A percentile compares a stretch with the other conserved stretches of the same genome.
Conservation (phyloP, 495 filamentous ascomycete species). For the Podospora bellae-mahoneyi region DNA sequence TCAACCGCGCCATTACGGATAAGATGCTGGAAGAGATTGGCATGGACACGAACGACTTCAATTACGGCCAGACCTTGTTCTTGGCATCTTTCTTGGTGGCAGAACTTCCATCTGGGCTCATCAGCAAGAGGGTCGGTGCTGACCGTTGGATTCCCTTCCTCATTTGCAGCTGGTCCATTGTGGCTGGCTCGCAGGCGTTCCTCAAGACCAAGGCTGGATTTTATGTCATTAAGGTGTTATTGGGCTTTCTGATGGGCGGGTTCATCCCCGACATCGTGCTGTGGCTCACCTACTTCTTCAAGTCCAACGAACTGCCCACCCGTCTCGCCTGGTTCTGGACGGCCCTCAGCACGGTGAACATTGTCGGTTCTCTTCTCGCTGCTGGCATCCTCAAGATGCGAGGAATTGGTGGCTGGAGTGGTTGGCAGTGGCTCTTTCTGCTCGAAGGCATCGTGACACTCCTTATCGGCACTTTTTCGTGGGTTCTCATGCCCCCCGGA, state of each 20-base stretch:
- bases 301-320: constrained; percentile 48
- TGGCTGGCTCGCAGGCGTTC: constrained; percentile 41
- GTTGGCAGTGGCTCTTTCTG: constrained; percentile 55
- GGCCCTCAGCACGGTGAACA: constrained; percentile 41
- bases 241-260: constrained; percentile 49
- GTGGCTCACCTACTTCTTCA: constrained; percentile 55
- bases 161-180: constrained; percentile 46
- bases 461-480: constrained; percentile 50
- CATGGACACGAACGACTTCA: constrained; percentile 50
- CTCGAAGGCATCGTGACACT: constrained; percentile 55
- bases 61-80: constrained; percentile 46
- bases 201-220: constrained; percentile 37
- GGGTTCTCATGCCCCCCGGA: constrained; percentile 51
- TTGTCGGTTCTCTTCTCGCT: constrained; percentile 50
- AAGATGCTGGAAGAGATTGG: constrained; percentile 40
- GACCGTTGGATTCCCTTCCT: constrained; percentile 48
- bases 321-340: constrained; percentile 54
- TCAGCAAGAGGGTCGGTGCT: constrained; percentile 49
- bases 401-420: constrained; percentile 45
- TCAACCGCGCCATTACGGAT: constrained; percentile 46
- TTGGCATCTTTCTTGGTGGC: constrained; percentile 45
- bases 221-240: constrained; percentile 42
- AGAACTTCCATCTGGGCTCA: constrained; percentile 46
- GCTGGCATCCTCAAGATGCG: constrained; percentile 51
- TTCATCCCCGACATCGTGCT: constrained; percentile 52